Percentiles rank a stretch among this genome's conserved stretches.
Evolutionary conservation across 305 asterid species (phyloP).

Genomic region (Fraxinus angustifolia): DNA sequence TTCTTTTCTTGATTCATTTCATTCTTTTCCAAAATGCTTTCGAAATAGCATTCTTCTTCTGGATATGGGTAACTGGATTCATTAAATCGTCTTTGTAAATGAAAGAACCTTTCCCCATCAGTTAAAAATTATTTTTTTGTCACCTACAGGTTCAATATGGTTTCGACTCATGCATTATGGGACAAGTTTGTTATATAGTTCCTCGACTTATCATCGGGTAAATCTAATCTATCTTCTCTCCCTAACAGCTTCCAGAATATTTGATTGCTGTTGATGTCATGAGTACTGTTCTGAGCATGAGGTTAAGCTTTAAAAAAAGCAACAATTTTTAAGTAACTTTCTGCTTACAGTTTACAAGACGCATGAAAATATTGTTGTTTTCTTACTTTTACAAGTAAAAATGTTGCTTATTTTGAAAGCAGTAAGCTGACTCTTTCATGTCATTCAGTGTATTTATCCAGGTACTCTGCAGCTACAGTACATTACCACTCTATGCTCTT

Average conservation of each 20-base stretch:
- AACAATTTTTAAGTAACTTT: neutral
- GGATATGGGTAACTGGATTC: slow-evolving; percentile 73
- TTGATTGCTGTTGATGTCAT: neutral
- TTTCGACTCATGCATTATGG: slow-evolving; percentile 92
- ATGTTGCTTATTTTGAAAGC: neutral
- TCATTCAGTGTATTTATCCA: slow-evolving; percentile 67
- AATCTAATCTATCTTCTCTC: neutral
- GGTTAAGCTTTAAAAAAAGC: neutral
- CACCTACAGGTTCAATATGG: slow-evolving; percentile 67
- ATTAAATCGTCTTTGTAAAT: neutral
- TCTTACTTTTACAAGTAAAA: neutral
- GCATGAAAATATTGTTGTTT: neutral
- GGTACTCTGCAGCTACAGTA: slow-evolving; percentile 90
- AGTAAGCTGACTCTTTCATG: neutral
- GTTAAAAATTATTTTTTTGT: neutral
- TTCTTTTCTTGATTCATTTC: slow-evolving; percentile 76
- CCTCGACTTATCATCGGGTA: slow-evolving; percentile 94
- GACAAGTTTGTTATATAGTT: slow-evolving; percentile 53
- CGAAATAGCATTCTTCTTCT: slow-evolving; percentile 94
- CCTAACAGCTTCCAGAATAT: neutral
- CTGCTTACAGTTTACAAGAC: neutral
- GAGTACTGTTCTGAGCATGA: neutral
- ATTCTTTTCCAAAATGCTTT: slow-evolving; percentile 96
- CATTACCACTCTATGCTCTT: slow-evolving; percentile 80
- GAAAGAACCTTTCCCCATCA: neutral